Percentiles rank a stretch among this genome's conserved stretches.
Evolutionary conservation across 192 early-diverging fungal species (phyloP).

Genomic region (Backusella sp.): DNA sequence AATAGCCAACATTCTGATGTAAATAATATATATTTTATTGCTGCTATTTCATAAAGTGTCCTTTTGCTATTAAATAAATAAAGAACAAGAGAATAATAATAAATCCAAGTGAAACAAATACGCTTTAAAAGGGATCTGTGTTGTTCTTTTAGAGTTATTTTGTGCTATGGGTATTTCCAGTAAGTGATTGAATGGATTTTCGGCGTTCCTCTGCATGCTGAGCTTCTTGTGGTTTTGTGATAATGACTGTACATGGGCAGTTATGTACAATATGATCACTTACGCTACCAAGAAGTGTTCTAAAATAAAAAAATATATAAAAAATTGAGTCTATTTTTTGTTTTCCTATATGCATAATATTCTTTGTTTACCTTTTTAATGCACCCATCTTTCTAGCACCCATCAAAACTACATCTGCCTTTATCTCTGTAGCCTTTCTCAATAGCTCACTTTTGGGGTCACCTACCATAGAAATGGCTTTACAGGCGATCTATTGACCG

Average conservation of each 20-base stretch:
- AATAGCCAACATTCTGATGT: neutral
- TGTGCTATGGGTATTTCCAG: neutral
- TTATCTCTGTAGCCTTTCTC: slow-evolving; percentile 54
- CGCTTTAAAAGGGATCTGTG: neutral
- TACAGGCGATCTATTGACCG: slow-evolving; percentile 36
- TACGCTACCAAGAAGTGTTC: slow-evolving; percentile 48
- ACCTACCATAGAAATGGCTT: slow-evolving; percentile 58
- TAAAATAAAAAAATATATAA: slow-evolving; percentile 29
- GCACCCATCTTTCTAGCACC: slow-evolving; percentile 60
- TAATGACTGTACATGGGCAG: slow-evolving; percentile 41
- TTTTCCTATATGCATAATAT: neutral
- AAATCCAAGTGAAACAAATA: neutral
- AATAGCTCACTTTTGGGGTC: slow-evolving; percentile 64
- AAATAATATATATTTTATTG: neutral
- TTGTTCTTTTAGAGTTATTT: neutral
- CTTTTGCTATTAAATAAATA: neutral
- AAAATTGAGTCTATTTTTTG: neutral
- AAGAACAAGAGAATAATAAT: neutral
- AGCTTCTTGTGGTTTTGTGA: slow-evolving; percentile 22
- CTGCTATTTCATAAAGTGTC: neutral
- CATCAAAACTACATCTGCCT: slow-evolving; percentile 59
- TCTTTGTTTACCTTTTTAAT: slow-evolving; percentile 41
- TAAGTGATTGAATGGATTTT: slow-evolving; percentile 2
- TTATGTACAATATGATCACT: slow-evolving; percentile 47
- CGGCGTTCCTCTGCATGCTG: neutral